Conservation (phyloP, 305 asterid species). For the Fraxinus paxiana region DNA sequence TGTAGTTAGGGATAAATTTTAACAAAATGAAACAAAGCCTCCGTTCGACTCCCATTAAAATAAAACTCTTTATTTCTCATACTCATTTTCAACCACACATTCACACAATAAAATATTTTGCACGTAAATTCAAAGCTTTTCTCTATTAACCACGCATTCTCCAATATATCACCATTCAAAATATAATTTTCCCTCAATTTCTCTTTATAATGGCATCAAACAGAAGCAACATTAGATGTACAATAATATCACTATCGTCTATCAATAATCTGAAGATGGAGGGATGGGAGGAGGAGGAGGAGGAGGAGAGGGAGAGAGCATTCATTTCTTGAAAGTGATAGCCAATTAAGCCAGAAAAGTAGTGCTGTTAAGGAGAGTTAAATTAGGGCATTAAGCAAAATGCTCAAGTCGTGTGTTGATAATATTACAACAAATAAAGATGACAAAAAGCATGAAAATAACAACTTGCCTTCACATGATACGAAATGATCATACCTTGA, state of each 20-base stretch:
- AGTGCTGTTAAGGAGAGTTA: not conserved
- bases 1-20: not conserved
- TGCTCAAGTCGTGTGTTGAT: not conserved
- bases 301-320: not conserved
- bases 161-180: not conserved
- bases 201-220: not conserved
- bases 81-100: not conserved
- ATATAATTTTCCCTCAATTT: not conserved
- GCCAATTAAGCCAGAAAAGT: not conserved
- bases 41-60: not conserved
- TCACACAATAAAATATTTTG: not conserved
- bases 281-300: not conserved
- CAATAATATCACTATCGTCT: not conserved
- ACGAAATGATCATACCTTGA: conserved; percentile 48
- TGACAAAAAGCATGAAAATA: conserved; percentile 8
- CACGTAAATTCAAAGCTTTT: not conserved
- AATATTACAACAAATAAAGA: not conserved
- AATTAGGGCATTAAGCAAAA: not conserved
- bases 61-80: not conserved
- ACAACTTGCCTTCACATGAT: not conserved
- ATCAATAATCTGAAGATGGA: not conserved
- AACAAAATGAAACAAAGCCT: not conserved
- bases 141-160: not conserved
- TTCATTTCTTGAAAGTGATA: not conserved
- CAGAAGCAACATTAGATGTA: not conserved